A percentile compares a stretch with the other conserved stretches of the same genome.
These are phyloP conservation scores for Lepidium sativum DNA, from an alignment of 345 rosid species.

Conservation along the genomic window DNA sequence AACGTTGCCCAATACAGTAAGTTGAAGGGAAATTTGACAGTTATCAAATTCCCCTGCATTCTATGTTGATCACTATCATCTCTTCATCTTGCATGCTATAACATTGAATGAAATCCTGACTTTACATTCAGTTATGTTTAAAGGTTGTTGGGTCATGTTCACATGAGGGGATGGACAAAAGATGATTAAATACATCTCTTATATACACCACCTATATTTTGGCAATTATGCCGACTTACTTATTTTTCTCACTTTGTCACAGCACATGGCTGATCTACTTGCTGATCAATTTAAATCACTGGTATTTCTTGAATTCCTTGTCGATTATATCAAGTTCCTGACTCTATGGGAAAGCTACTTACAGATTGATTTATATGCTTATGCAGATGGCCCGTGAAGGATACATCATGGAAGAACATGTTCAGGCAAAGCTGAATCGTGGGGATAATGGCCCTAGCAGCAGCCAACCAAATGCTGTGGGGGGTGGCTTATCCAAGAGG, in stretches of 20 bases:
- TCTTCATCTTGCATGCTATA: constrained; percentile 15
- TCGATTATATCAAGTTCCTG: not conserved
- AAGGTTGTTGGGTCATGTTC: not conserved
- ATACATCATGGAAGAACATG: constrained; percentile 41
- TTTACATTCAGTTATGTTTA: not conserved
- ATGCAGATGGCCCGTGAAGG: constrained; percentile 75
- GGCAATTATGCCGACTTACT: constrained; percentile 20
- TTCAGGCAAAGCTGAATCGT: constrained; percentile 44
- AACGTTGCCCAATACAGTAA: constrained; percentile 71
- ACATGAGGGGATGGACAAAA: not conserved
- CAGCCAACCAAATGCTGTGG: constrained; percentile 46
- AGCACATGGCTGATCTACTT: constrained; percentile 88
- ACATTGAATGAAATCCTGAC: not conserved
- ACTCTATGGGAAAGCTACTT: not conserved
- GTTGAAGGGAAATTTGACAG: constrained; percentile 21
- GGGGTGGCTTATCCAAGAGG: constrained; percentile 39
- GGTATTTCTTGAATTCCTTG: constrained; percentile 42
- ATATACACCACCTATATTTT: not conserved
- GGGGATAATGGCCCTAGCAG: constrained; percentile 33
- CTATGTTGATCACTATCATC: not conserved
- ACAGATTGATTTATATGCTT: constrained; percentile 4
- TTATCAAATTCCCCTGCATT: constrained; percentile 2
- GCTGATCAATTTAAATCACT: constrained; percentile 51
- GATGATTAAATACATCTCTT: not conserved
- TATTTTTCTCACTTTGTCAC: constrained; percentile 31